These are phyloP conservation scores for Clonostachys rosea DNA, from an alignment of 2,329 filamentous ascomycete genomes.

Conservation along the genomic window DNA sequence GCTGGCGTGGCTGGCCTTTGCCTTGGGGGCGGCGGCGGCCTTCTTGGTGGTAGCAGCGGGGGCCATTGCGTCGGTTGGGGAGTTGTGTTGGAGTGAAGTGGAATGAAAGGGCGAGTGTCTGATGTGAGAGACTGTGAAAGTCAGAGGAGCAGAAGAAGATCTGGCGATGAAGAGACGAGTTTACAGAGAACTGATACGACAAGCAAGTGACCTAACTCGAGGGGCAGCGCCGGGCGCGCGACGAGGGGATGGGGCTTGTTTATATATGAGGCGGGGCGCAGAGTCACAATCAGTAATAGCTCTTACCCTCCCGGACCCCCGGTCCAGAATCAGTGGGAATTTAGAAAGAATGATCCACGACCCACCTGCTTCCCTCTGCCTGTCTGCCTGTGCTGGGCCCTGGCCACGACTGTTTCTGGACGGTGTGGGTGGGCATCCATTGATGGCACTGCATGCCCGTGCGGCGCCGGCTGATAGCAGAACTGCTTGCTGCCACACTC, in stretches of 20 bases:
- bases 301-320: background rate
- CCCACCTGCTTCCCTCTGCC: background rate
- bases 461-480: too few species aligned
- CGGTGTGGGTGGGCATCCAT: too few species aligned
- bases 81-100: conserved; percentile 8
- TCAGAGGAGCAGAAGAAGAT: conserved; percentile 10
- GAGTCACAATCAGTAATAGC: conserved; percentile 49
- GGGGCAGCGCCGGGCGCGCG: conserved; percentile 44
- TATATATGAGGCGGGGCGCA: conserved; percentile 55
- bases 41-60: conserved; percentile 42
- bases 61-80: conserved; percentile 42
- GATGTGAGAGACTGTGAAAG: conserved; percentile 9
- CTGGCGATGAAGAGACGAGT: conserved; percentile 7
- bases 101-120: conserved; percentile 10
- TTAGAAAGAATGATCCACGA: conserved; percentile 3
- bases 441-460: too few species aligned
- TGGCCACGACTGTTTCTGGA: too few species aligned
- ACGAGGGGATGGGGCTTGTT: conserved; percentile 44
- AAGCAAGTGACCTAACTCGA: conserved; percentile 2
- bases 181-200: conserved; percentile 18
- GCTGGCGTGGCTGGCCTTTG: conserved; percentile 47
- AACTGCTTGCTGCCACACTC: too few species aligned
- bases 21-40: conserved; percentile 36
- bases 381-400: background rate
- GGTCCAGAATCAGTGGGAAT: background rate